A percentile compares a stretch with the other conserved stretches of the same genome.
Conservation (phyloP, 352 stramenopile species). For the Phytophthora ramorum region DNA sequence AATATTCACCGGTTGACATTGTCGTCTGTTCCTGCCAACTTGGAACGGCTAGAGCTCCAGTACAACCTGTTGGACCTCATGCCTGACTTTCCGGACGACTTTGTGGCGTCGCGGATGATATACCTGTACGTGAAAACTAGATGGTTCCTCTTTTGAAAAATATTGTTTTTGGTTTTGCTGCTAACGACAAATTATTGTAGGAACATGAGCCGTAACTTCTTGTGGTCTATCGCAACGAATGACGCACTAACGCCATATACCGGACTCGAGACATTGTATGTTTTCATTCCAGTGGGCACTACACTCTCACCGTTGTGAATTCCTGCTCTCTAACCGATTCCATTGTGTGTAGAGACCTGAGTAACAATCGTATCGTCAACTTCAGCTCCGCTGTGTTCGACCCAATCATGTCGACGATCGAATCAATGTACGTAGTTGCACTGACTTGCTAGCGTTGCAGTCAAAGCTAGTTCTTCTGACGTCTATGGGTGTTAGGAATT, state of each 20-base stretch:
- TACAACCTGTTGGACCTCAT: conserved; percentile 63
- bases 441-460: background rate
- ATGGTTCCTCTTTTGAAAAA: background rate
- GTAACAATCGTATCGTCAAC: conserved; percentile 62
- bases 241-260: conserved; percentile 55
- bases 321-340: background rate
- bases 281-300: conserved; percentile 1
- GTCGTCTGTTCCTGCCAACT: conserved; percentile 44
- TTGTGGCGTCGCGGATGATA: conserved; percentile 42
- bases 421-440: conserved; percentile 52
- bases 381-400: conserved; percentile 61
- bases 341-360: conserved; percentile 48
- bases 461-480: background rate
- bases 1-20: conserved; percentile 56
- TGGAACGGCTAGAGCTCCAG: conserved; percentile 57
- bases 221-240: conserved; percentile 66
- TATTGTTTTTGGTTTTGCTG: background rate
- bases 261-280: conserved; percentile 54
- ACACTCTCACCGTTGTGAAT: background rate
- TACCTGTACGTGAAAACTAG: conserved; percentile 48
- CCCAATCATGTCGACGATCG: conserved; percentile 52
- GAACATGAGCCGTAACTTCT: conserved; percentile 69
- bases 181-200: conserved; percentile 26
- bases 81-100: conserved; percentile 46
- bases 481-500: conserved; percentile 37